These are phyloP conservation scores for Pisolithus thermaeus DNA, from an alignment of 1,284 basidiomycete genomes.

Conservation along the genomic window DNA sequence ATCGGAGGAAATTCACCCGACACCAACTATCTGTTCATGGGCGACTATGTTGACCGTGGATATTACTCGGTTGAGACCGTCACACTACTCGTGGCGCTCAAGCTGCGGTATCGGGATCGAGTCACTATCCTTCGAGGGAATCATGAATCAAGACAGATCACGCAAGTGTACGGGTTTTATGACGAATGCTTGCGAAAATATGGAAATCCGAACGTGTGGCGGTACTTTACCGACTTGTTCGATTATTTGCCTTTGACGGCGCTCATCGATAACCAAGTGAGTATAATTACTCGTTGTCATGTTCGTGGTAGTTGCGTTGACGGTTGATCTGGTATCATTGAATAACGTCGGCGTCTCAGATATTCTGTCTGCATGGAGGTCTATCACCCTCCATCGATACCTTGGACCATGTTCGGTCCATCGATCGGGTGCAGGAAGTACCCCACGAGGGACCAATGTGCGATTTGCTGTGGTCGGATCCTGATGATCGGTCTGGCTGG, in stretches of 20 bases:
- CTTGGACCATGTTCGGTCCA: constrained; percentile 96
- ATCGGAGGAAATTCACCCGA: constrained; percentile 99
- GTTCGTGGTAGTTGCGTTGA: constrained; percentile 1
- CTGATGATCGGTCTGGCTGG: constrained; percentile 99
- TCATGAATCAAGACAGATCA: constrained; percentile 99
- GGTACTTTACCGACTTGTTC: constrained; percentile 98
- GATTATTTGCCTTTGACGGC: constrained; percentile 97
- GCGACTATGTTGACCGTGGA: constrained; percentile 98
- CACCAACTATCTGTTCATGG: constrained; percentile 99
- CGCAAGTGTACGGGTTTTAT: constrained; percentile 99
- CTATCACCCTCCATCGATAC: constrained; percentile 99
- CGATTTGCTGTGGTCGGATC: constrained; percentile 98
- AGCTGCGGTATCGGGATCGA: constrained; percentile 96
- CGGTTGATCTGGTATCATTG: neutral
- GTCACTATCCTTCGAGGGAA: constrained; percentile 98
- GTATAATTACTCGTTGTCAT: constrained; percentile 29
- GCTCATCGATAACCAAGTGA: constrained; percentile 95
- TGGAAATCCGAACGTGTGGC: constrained; percentile 99
- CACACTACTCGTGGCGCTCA: constrained; percentile 95
- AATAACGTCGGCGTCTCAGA: constrained; percentile 45
- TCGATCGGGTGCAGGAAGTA: constrained; percentile 98
- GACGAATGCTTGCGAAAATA: constrained; percentile 99
- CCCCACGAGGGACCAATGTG: constrained; percentile 99
- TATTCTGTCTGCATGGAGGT: constrained; percentile 99
- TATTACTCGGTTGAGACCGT: constrained; percentile 99